Percentiles rank a stretch among this genome's conserved stretches.
phyloP scores from a whole-genome alignment of 2,329 filamentous ascomycete genomes.

The Rutstroemia sp. region DNA sequence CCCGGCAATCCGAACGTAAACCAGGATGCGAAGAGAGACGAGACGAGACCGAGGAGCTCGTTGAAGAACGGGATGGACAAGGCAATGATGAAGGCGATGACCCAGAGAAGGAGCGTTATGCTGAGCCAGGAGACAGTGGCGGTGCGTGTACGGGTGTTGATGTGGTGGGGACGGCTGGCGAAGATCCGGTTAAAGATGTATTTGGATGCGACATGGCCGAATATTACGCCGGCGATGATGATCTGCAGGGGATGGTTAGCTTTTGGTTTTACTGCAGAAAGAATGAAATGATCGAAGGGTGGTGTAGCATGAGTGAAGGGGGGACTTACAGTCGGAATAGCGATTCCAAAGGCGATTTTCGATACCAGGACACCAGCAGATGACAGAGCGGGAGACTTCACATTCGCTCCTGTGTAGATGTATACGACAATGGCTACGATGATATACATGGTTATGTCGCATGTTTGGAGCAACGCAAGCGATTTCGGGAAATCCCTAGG shows the following conservation, averaged over 20 bases:
- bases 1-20: constrained; percentile 49
- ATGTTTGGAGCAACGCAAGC: constrained; percentile 47
- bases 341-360: constrained; percentile 61
- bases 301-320: neutral
- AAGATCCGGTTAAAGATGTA: constrained; percentile 60
- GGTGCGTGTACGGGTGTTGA: constrained; percentile 37
- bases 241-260: constrained; percentile 34
- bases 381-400: constrained; percentile 59
- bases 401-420: constrained; percentile 52
- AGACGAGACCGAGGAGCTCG: constrained; percentile 54
- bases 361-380: constrained; percentile 44
- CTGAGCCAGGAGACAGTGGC: constrained; percentile 50
- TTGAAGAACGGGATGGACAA: constrained; percentile 63
- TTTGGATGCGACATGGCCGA: constrained; percentile 58
- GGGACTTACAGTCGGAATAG: constrained; percentile 45
- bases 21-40: constrained; percentile 42
- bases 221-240: constrained; percentile 63
- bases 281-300: neutral
- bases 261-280: neutral
- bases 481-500: constrained; percentile 51
- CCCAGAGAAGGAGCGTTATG: constrained; percentile 49
- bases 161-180: constrained; percentile 33
- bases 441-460: constrained; percentile 55
- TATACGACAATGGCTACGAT: constrained; percentile 47
- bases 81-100: constrained; percentile 58